A percentile compares a stretch with the other conserved stretches of the same genome.
Conservation (phyloP, 805 yeast genomes). For the Starmera dryadoides region DNA sequence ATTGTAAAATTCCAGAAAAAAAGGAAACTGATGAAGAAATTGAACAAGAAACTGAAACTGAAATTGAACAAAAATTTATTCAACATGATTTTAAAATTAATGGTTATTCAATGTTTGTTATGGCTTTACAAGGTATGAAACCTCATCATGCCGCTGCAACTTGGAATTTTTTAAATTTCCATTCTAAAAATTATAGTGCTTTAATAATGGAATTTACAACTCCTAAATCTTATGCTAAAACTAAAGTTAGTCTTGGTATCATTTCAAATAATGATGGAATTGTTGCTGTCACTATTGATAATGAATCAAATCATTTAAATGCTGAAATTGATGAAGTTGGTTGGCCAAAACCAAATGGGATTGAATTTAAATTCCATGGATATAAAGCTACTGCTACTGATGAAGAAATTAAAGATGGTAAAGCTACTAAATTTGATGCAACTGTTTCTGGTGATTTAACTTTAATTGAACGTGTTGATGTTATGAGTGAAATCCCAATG, state of each 20-base stretch:
- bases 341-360: slow-evolving; percentile 79
- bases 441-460: slow-evolving; percentile 55
- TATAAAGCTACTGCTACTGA: slow-evolving; percentile 36
- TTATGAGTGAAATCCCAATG: slow-evolving; percentile 93
- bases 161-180: slow-evolving; percentile 93
- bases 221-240: slow-evolving; percentile 80
- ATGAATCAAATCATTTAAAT: slow-evolving; percentile 52
- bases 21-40: slow-evolving; percentile 2
- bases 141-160: slow-evolving; percentile 98
- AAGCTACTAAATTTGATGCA: slow-evolving; percentile 34
- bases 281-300: slow-evolving; percentile 57
- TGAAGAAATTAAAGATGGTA: slow-evolving; percentile 29
- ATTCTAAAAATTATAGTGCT: slow-evolving; percentile 64
- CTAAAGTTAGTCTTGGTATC: slow-evolving; percentile 76
- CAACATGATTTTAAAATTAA: slow-evolving; percentile 23
- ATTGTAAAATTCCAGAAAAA: slow-evolving; percentile 25
- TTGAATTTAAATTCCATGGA: slow-evolving; percentile 53
- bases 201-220: slow-evolving; percentile 94
- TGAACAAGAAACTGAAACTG: not conserved
- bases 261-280: slow-evolving; percentile 59
- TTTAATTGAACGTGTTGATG: slow-evolving; percentile 88
- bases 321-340: slow-evolving; percentile 64
- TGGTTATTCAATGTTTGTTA: slow-evolving; percentile 68
- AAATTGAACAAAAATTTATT: not conserved
- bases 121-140: slow-evolving; percentile 98